Conservation (phyloP, 2,329 filamentous ascomycete species). For the Cryphonectria nitschkei region DNA sequence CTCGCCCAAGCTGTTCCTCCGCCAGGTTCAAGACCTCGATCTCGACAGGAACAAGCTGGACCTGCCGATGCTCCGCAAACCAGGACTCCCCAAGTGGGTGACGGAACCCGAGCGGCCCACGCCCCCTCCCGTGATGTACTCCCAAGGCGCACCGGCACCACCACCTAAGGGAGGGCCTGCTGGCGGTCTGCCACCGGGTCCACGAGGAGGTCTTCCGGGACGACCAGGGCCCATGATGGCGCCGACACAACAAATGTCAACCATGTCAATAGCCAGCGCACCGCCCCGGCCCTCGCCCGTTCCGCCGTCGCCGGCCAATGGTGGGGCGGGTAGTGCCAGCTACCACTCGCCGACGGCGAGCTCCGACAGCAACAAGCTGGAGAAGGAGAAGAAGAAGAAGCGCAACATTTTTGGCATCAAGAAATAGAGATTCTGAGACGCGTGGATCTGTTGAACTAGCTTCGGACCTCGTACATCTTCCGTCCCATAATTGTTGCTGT, state of each 20-base stretch:
- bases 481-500: not conserved
- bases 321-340: conserved; percentile 35
- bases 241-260: conserved; percentile 59
- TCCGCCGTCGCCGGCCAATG: conserved; percentile 33
- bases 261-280: conserved; percentile 52
- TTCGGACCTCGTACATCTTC: not conserved
- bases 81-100: conserved; percentile 82
- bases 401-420: conserved; percentile 62
- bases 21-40: conserved; percentile 80
- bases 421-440: conserved; percentile 46
- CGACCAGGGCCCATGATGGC: conserved; percentile 51
- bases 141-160: conserved; percentile 34
- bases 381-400: conserved; percentile 69
- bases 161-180: conserved; percentile 35
- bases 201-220: conserved; percentile 41
- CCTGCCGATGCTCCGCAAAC: conserved; percentile 76
- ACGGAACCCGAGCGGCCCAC: conserved; percentile 72
- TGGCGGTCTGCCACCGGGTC: conserved; percentile 34
- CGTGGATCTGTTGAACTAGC: not conserved
- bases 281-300: conserved; percentile 35
- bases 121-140: conserved; percentile 47
- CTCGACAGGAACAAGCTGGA: conserved; percentile 75
- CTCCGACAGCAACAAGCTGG: conserved; percentile 44
- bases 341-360: conserved; percentile 32
- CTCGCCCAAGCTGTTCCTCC: conserved; percentile 79